A percentile compares a stretch with the other conserved stretches of the same genome.
Conservation (phyloP, 2,329 filamentous ascomycete species). For the Cercospora sesami region DNA sequence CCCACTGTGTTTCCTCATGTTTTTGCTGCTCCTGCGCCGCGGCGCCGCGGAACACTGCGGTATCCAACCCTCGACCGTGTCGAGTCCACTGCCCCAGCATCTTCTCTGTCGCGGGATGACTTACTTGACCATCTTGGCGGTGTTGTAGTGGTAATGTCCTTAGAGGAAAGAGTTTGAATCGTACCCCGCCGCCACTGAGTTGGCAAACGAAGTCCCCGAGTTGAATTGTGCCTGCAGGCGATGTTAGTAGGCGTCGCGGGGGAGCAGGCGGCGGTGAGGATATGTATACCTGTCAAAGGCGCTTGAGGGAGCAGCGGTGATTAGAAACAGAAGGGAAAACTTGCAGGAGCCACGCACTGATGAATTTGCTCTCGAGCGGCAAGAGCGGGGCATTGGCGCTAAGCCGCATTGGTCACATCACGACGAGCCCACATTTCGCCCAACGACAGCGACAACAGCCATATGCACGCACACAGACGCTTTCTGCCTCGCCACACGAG, state of each 20-base stretch:
- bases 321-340: constrained; percentile 4
- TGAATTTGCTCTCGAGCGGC: constrained; percentile 1
- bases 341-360: constrained; percentile 2
- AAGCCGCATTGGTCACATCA: constrained; percentile 2
- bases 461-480: neutral
- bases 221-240: constrained; percentile 13
- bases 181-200: constrained; percentile 8
- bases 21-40: neutral
- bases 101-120: constrained; percentile 46
- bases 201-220: constrained; percentile 15
- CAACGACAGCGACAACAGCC: neutral
- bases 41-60: neutral
- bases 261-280: constrained; percentile 10
- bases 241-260: neutral
- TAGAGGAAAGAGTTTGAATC: constrained; percentile 13
- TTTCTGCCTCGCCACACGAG: neutral
- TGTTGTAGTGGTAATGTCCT: constrained; percentile 38
- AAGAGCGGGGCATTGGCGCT: constrained; percentile 1
- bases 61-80: neutral
- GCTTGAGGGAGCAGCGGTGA: constrained; percentile 16
- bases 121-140: constrained; percentile 97
- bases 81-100: neutral
- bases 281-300: constrained; percentile 31
- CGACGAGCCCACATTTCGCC: neutral
- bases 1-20: neutral